Percentiles rank a stretch among this genome's conserved stretches.
Conservation (phyloP, 116 monocot species). For the Zostera marina region DNA sequence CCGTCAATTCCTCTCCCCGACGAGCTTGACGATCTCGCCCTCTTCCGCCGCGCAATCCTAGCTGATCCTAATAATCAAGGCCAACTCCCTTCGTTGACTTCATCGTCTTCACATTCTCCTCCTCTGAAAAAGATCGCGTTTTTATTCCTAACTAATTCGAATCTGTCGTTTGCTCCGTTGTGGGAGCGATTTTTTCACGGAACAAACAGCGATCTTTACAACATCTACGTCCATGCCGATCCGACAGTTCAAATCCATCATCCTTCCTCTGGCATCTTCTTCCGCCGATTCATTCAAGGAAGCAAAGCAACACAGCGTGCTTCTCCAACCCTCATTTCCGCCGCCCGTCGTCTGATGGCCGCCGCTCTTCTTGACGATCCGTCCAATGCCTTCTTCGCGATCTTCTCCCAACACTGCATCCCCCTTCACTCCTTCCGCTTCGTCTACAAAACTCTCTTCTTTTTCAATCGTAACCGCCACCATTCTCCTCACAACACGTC, state of each 20-base stretch:
- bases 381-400: conserved; percentile 67
- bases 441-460: conserved; percentile 35
- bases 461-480: neutral
- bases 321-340: conserved; percentile 81
- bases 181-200: conserved; percentile 63
- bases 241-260: conserved; percentile 17
- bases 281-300: conserved; percentile 38
- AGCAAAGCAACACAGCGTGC: conserved; percentile 61
- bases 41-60: conserved; percentile 86
- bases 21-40: conserved; percentile 79
- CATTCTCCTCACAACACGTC: neutral
- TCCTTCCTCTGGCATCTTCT: conserved; percentile 36
- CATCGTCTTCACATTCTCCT: conserved; percentile 11
- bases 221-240: conserved; percentile 74
- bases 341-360: conserved; percentile 83
- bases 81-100: neutral
- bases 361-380: conserved; percentile 76
- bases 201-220: conserved; percentile 23
- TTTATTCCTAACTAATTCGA: conserved; percentile 76
- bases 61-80: conserved; percentile 9
- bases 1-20: conserved; percentile 53
- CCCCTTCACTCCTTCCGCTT: conserved; percentile 76
- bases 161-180: conserved; percentile 61
- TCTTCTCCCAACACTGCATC: conserved; percentile 77
- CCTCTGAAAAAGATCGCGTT: conserved; percentile 56